Base-by-base conservation (phyloP, 2,329 filamentous ascomycete genomes). In the Aspergillus sp. region DNA sequence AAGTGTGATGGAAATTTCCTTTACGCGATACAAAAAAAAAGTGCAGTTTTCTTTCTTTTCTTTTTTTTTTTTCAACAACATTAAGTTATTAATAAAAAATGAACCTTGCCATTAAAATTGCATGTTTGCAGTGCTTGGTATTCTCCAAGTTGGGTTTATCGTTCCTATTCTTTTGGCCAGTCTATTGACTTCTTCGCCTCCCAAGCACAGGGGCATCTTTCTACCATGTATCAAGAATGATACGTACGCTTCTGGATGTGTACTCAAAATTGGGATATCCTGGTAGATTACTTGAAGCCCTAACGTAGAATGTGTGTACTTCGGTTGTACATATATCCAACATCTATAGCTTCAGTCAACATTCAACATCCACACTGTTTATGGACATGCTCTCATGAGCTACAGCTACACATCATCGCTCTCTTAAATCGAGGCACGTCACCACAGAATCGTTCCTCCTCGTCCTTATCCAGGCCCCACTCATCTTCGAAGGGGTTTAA, bases 381-480 rank as follows among this genome's bases (percentile, higher is more conserved):
- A n/a, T 17, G 12, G n/a, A 13, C 9, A 22, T 20, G 9, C 17
- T 25, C 23, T 59, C 49, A 95, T 20, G 91, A 96, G 65, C 89
- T 95, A 70, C 93, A 98, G 65, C 88, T 95, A 67, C 93, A 97
- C 74, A 96, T 91, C 80, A 95, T 83, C 30, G 86, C 87, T 56
- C 88, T 80, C 68, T 84, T 82, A 41, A 77, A 77, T 63, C 79
- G 82, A 0, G 91, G 91, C 47, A 95, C 88, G 69, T 96, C 90
- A 2, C 87, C 85, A 57, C 84, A 88, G 75, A 88, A 95, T 53
- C 90, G 77, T 57, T 84, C 77, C 66, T 95, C 91, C 63, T 95
- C 88, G 13, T 82, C 81, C 45, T 71, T 73, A 54, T 93, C 74
- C 48, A 74, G 79, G 74, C 54, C 70, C 68, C 59, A 76, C 61